A percentile compares a stretch with the other conserved stretches of the same genome.
phyloP scores from a whole-genome alignment of 2,329 filamentous ascomycete species.

The Teratosphaeria nubilosa region DNA sequence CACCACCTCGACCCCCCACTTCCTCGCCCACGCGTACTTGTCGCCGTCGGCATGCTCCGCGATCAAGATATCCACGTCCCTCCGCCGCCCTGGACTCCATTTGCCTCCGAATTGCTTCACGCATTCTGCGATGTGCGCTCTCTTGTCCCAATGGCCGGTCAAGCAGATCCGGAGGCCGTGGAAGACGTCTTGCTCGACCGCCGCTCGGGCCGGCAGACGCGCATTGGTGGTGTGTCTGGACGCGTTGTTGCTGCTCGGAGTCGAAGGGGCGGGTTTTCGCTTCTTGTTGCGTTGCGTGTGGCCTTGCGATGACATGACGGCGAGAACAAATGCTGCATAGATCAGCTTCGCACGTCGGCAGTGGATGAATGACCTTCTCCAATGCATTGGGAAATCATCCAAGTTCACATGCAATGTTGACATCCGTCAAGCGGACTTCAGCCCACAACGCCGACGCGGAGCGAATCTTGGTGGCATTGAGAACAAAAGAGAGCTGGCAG shows the following conservation, averaged over 20 bases:
- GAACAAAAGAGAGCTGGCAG: background rate
- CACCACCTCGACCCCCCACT: background rate
- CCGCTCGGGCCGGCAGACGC: background rate
- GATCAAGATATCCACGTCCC: background rate
- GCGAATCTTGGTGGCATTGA: background rate
- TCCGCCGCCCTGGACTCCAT: background rate
- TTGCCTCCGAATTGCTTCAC: background rate
- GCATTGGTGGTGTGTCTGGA: background rate
- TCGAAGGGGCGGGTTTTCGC: background rate
- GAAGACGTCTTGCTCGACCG: background rate
- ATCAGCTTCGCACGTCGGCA: background rate
- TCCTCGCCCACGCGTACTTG: background rate
- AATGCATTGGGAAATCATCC: background rate
- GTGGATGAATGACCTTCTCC: too few relatives aligned
- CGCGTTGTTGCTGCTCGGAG: background rate
- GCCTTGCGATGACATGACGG: background rate
- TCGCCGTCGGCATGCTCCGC: background rate
- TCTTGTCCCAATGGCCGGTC: background rate
- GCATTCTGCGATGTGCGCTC: background rate
- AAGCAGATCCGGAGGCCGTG: background rate
- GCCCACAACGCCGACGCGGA: background rate
- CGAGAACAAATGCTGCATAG: background rate
- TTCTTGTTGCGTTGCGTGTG: background rate
- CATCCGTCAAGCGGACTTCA: background rate
- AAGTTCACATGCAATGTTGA: background rate